Conservation (phyloP, 1,284 basidiomycete genomes). For the Rhodofomes roseus region DNA sequence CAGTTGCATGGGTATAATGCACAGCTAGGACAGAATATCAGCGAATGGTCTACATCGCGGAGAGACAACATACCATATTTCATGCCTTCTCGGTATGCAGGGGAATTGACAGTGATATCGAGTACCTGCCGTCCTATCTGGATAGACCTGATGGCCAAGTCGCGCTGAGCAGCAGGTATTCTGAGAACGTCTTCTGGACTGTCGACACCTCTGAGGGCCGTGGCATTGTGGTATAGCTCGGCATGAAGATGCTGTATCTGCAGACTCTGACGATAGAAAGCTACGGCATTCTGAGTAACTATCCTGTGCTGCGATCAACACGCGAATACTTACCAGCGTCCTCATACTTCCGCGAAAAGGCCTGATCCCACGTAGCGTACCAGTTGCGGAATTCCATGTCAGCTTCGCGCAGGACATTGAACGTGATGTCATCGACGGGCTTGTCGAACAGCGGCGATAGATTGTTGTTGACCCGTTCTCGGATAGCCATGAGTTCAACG, state of each 20-base stretch:
- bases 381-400: constrained; percentile 67
- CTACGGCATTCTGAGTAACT: constrained; percentile 31
- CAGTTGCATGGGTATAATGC: constrained; percentile 87
- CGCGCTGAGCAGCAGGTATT: constrained; percentile 66
- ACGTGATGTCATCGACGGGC: constrained; percentile 64
- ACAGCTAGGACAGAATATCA: constrained; percentile 53
- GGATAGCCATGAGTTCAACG: constrained; percentile 80
- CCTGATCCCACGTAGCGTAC: constrained; percentile 75
- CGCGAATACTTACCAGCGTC: constrained; percentile 55
- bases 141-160: constrained; percentile 70
- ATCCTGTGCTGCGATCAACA: neutral
- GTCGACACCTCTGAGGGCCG: constrained; percentile 71
- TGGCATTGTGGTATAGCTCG: constrained; percentile 78
- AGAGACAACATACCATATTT: constrained; percentile 64
- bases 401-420: constrained; percentile 58
- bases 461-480: constrained; percentile 70
- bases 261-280: constrained; percentile 80
- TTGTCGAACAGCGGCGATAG: constrained; percentile 61
- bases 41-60: neutral
- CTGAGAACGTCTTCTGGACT: constrained; percentile 73
- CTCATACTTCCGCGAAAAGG: constrained; percentile 78
- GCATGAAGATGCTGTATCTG: constrained; percentile 80
- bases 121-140: constrained; percentile 64
- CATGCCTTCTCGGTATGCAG: constrained; percentile 83
- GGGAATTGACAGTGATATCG: constrained; percentile 73